These are phyloP conservation scores for Yamadazyma scolyti DNA, from an alignment of 805 yeast species.

Conservation along the genomic window DNA sequence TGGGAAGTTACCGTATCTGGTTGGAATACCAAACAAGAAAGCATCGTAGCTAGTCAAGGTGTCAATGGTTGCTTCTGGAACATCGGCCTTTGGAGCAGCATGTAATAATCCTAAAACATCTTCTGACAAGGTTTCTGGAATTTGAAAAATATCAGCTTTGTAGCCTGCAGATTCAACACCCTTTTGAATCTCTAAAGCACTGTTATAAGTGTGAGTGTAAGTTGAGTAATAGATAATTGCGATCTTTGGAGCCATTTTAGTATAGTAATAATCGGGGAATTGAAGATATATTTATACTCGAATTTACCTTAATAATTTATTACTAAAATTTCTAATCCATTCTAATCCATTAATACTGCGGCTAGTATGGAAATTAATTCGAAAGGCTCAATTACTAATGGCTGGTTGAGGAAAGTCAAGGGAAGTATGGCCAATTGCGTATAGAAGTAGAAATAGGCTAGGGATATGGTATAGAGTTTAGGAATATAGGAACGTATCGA, in stretches of 20 bases:
- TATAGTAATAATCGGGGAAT: not conserved
- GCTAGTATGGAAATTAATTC: too few relatives aligned
- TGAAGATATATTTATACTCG: not conserved
- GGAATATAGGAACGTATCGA: too few relatives aligned
- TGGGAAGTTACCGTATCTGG: constrained; percentile 75
- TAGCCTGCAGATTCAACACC: constrained; percentile 72
- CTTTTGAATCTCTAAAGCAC: constrained; percentile 64
- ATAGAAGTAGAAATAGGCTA: not conserved
- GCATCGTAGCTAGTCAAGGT: constrained; percentile 65
- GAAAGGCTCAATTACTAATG: too few relatives aligned
- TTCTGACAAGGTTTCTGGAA: constrained; percentile 47
- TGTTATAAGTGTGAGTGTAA: constrained; percentile 67
- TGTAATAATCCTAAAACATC: constrained; percentile 13
- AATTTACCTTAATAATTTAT: too few relatives aligned
- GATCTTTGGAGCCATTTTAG: constrained; percentile 15
- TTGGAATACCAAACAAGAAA: constrained; percentile 76
- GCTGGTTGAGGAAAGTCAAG: not conserved
- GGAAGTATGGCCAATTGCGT: too few relatives aligned
- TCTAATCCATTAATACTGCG: too few relatives aligned
- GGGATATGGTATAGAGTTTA: not conserved
- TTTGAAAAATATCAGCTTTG: constrained; percentile 65
- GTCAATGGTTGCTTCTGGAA: constrained; percentile 57
- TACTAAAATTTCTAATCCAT: too few relatives aligned
- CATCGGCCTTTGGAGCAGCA: constrained; percentile 22
- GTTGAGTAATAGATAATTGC: constrained; percentile 60